Conservation (phyloP, 1,284 basidiomycete species). For the Ceratobasidium sp. region DNA sequence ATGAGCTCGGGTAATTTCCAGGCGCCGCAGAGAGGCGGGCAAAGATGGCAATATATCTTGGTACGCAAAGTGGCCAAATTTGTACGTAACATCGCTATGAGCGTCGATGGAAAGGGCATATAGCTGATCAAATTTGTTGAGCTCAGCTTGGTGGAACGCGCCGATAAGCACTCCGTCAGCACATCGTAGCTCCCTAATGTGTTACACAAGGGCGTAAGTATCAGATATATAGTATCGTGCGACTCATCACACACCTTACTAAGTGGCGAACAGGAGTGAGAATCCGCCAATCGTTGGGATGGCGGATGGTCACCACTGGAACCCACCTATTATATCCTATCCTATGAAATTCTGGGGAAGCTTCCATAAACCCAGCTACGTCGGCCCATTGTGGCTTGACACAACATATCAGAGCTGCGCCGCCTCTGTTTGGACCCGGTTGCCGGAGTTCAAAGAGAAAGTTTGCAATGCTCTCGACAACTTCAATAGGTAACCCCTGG, state of each 20-base stretch:
- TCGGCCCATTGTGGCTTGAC: slow-evolving; percentile 10
- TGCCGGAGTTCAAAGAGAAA: slow-evolving; percentile 9
- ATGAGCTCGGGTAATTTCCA: slow-evolving; percentile 14
- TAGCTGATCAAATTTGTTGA: neutral
- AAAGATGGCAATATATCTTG: neutral
- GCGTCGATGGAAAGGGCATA: slow-evolving; percentile 12
- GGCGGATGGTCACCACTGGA: neutral
- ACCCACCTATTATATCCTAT: slow-evolving; percentile 28
- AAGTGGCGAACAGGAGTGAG: neutral
- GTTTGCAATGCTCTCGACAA: slow-evolving; percentile 1
- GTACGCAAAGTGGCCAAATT: slow-evolving; percentile 7
- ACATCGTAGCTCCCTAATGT: slow-evolving; percentile 12
- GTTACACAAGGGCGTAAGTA: neutral
- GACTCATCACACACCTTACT: too few species aligned
- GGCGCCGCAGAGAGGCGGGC: neutral
- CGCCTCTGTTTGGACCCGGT: neutral
- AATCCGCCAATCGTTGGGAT: neutral
- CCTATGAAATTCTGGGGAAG: slow-evolving; percentile 4
- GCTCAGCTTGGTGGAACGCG: neutral
- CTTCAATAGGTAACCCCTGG: neutral
- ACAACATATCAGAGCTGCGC: neutral
- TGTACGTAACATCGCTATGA: slow-evolving; percentile 16
- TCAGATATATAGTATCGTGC: too few species aligned
- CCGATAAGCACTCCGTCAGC: neutral
- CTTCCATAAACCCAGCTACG: slow-evolving; percentile 23